Evolutionary conservation across 208 protist species (phyloP), one percentile per base, ranked within the genome.

Genomic region (Endotrypanum monterogeii): DNA sequence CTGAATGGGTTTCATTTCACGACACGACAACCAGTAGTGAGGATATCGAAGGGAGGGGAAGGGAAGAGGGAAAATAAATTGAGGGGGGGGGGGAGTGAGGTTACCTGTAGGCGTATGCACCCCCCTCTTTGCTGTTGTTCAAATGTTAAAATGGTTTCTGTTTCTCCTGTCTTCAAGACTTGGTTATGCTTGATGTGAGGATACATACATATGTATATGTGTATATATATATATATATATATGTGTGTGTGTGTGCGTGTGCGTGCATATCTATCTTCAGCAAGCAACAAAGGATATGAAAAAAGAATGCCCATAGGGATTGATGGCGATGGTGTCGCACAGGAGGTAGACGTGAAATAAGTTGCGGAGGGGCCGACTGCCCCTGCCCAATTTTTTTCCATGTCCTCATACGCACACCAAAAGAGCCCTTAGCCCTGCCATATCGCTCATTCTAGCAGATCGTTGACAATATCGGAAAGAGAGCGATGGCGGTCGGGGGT

Each of bases 391-490:
- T n/a, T 65, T 9, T 41, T 65, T 30, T 3, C 28, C 2, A 2
- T 28, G 0, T 12, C 11, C 32, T 50, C 61, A 66, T 8, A 66
- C 35, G 32, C n/a, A 28, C 6, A 48, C 61, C 39, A n/a, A 68
- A 3, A 16, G 1, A 32, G 18, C 41, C 3, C 25, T 11, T 8
- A 23, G 12, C 14, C n/a, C 32, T 4, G 0, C 14, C 12, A 44
- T 14, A 23, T 54, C 30, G 0, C 44, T 68, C 60, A 58, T 3
- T 35, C 46, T 12, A 77, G 35, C n/a, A 77, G 3, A 1, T 54
- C 11, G 18, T 77, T 65, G 18, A 65, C 73, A 30, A 77, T 61
- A 41, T 63, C 32, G 8, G 73, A 77, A 8, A 77, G 73, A 54
- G 73, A 71, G n/a, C 28, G 23, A 46, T 28, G n/a, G 44, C 25